Base-by-base conservation (phyloP, 2,329 filamentous ascomycete species). In the Cordyceps fumosorosea region DNA sequence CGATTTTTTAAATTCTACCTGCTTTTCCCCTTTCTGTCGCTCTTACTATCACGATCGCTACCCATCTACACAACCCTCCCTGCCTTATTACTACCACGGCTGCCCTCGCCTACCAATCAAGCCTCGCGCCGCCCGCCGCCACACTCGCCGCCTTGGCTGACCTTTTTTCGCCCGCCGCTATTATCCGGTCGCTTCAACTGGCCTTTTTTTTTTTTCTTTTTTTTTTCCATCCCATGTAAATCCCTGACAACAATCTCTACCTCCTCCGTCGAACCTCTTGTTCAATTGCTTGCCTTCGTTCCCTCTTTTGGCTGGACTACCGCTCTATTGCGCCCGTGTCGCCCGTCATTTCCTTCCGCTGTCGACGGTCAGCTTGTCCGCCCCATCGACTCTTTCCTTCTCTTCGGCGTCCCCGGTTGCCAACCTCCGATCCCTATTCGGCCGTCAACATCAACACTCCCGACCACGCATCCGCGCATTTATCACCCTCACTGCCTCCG, bases 91-190 rank as follows among this genome's bases (percentile, higher is more conserved):
- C 22, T 29, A 20, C 26, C 18, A n/a, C 29, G 18, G 12, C 18
- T 45, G 14, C 54, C 24, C 26, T 20, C 48, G 24, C 50, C 16
- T 34, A 37, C 56, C 56, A 52, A 52, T 60, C 56, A 60, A 60
- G 56, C 56, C 37, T 60, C 40, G 56, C 47, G 56, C 56, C 56
- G 47, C 24, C 56, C 56, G 56, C 40, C 56, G 45, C 56, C 44
- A 51, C 47, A 20, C 18, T 58, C 32, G 47, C 48, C 56, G 56
- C 56, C 56, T 60, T 60, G 56, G 56, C 56, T 60, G 56, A 37
- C 32, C 37, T 45, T 34, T 32, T n/a, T 40, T 51, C 56, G 45
- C 42, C 52, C 24, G 40, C 56, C 56, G 56, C 56, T 58, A 50
- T 26, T 42, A 20, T 58, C 32, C 45, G 56, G 56, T 20, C 56